Base-by-base conservation (phyloP, 352 stramenopile species). In the Elongisporangium prolatum region DNA sequence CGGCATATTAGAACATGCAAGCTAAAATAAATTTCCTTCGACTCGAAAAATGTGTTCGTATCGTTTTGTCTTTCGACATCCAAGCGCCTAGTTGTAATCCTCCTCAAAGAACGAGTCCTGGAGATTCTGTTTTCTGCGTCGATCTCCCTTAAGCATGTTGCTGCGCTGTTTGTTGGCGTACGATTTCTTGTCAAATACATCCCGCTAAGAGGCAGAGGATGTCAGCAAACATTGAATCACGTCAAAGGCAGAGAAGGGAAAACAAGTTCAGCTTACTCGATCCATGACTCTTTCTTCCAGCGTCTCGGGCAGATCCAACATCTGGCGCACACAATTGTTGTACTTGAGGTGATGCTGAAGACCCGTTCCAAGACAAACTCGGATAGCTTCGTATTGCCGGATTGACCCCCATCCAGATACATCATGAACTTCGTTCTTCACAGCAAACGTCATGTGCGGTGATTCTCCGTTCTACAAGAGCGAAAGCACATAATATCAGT, bases 261-360 rank as follows among this genome's bases (percentile, higher is more conserved):
- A 76, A 13, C 28, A 40, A 13, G 14, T 2, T 40, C 8, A 40
- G 9, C 77, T n/a, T 62, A 93, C 84, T 54, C 82, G 60, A 50
- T 92, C 84, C 40, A 89, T 73, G 52, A 77, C 84, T 22, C 66
- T 71, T 51, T 93, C 81, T 64, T 94, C 86, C 18, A 91, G 57
- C 24, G 72, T 89, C 17, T 92, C 83, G 1, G 84, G 84, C 47
- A 96, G 61, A 53, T 93, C 83, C 28, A 96, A 57, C 48, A 96
- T 71, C 34, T 71, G 56, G 3, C 86, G 84, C 21, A 94, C 68
- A n/a, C 78, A 70, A 59, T 92, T 94, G 66, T 96, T 96, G 68
- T 89, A 94, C 69, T 94, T 94, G 61, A 96, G 86, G 52, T 96
- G 86, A 53, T 91, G 69, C 51, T 94, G 84, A 11, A 96, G 64